Conservation (phyloP, 2,329 filamentous ascomycete species). For the Calonectria honghensis region DNA sequence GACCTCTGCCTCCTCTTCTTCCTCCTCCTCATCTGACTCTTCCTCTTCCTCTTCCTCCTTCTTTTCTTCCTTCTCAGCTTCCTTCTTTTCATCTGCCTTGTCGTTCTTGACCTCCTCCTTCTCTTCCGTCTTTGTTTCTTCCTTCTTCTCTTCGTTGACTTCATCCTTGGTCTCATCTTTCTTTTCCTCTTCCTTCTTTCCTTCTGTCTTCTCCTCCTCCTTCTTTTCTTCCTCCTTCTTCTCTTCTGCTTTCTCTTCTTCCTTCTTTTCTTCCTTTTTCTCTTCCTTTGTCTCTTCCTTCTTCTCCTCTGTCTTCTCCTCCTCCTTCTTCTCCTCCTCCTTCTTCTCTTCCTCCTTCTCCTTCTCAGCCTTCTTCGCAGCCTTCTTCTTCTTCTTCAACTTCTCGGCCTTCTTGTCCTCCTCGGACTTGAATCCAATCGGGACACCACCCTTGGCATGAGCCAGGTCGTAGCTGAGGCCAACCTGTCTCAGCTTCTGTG, state of each 20-base stretch:
- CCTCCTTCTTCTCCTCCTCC: conserved; percentile 46
- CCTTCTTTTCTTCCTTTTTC: not conserved
- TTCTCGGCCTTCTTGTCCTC: conserved; percentile 66
- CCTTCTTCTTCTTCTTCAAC: conserved; percentile 40
- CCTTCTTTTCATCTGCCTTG: not conserved
- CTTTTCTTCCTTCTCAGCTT: not conserved
- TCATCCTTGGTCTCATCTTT: not conserved
- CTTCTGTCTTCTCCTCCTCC: conserved; percentile 34
- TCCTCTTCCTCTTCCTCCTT: not conserved
- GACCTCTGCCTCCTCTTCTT: not conserved
- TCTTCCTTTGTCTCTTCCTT: conserved; percentile 42
- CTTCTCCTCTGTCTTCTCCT: conserved; percentile 50
- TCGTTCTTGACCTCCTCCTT: not conserved
- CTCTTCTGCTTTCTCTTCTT: conserved; percentile 41
- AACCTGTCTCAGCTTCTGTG: conserved; percentile 79
- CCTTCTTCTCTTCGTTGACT: not conserved
- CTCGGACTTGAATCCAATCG: conserved; percentile 42
- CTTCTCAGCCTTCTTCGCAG: conserved; percentile 14
- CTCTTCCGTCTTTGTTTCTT: not conserved
- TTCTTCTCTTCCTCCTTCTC: conserved; percentile 47
- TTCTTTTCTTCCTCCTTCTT: conserved; percentile 36
- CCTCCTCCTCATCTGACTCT: not conserved
- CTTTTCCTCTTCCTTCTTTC: not conserved
- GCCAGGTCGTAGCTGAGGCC: conserved; percentile 77
- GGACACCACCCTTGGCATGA: conserved; percentile 74